Evolutionary conservation across 495 filamentous ascomycete species (phyloP), one percentile per base, ranked within the genome.

Genomic region (Collariella sp.): DNA sequence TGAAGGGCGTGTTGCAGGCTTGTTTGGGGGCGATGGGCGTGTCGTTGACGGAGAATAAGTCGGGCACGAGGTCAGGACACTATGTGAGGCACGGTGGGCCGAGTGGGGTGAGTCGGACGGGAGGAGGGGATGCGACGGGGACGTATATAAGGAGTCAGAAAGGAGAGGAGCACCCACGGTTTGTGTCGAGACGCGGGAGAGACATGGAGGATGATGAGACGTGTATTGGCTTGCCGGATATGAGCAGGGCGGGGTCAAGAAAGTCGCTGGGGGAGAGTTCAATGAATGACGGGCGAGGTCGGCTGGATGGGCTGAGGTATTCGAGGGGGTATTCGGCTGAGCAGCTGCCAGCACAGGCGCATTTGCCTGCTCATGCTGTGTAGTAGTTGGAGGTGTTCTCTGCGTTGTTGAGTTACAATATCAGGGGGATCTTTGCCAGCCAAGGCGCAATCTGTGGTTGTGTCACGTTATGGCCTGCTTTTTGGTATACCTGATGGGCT

Each of bases 201-300:
- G 47, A 46, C 41, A 52, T 42, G 33, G 45, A 55, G 26, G 62
- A 62, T 31, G 62, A 59, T 16, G 62, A 61, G 56, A 50, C 51
- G 46, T 47, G 55, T 18, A 51, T 64, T n/a, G 62, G 59, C 18
- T 48, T 57, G 53, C 55, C 56, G 23, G 54, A 57, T 31, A 54
- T 59, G 11, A 55, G 50, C 44, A 42, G 58, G 35, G 43, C 34
- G n/a, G 18, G 9, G 2, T 61, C 62, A 24, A 59, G 54, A 16
- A 60, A 58, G 56, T 64, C 53, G 11, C 4, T 42, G 0, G 50
- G 22, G 7, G 39, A 41, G 2, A 36, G 44, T 43, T 53, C 49
- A 2, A 11, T 36, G 49, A 29, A 41, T 2, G 23, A 31, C 26
- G 26, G 26, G 9, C 26, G 9, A 4, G 5, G 9, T 31, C 26